Conservation (phyloP, 441 rosid species). For the Theobroma grandiflorum region DNA sequence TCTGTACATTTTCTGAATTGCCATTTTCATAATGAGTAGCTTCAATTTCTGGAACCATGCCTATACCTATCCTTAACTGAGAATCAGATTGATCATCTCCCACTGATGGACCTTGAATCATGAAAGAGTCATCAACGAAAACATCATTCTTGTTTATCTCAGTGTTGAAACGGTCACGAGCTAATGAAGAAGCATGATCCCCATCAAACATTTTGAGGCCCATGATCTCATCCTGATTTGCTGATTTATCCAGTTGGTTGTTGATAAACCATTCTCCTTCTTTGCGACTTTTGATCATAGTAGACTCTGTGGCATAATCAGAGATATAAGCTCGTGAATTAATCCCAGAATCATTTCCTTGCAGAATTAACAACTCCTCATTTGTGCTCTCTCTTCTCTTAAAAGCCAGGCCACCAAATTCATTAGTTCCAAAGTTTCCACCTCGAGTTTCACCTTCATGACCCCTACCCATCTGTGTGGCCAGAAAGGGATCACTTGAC, state of each 20-base stretch:
- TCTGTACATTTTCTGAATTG: conserved; percentile 40
- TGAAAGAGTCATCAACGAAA: conserved; percentile 82
- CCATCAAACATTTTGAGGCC: conserved; percentile 56
- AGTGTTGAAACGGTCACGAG: conserved; percentile 32
- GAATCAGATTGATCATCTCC: conserved; percentile 55
- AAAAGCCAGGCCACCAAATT: conserved; percentile 41
- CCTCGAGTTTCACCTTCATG: conserved; percentile 44
- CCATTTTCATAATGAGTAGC: conserved; percentile 48
- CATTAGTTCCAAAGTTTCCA: conserved; percentile 52
- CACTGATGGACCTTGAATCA: conserved; percentile 65
- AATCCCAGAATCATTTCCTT: conserved; percentile 45
- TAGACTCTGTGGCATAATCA: conserved; percentile 51
- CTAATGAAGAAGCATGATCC: conserved; percentile 46
- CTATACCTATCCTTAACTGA: conserved; percentile 59
- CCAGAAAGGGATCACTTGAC: conserved; percentile 68
- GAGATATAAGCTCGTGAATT: conserved; percentile 40
- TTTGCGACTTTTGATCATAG: conserved; percentile 53
- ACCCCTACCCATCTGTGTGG: conserved; percentile 43
- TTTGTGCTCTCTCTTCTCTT: conserved; percentile 51
- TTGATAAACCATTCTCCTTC: conserved; percentile 79
- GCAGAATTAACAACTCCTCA: conserved; percentile 62
- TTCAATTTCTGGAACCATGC: conserved; percentile 71
- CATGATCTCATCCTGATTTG: conserved; percentile 44
- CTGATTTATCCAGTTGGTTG: conserved; percentile 44
- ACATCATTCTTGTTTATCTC: conserved; percentile 58